Conservation (phyloP, 805 yeast species). For the Suhomyces kilbournensis region DNA sequence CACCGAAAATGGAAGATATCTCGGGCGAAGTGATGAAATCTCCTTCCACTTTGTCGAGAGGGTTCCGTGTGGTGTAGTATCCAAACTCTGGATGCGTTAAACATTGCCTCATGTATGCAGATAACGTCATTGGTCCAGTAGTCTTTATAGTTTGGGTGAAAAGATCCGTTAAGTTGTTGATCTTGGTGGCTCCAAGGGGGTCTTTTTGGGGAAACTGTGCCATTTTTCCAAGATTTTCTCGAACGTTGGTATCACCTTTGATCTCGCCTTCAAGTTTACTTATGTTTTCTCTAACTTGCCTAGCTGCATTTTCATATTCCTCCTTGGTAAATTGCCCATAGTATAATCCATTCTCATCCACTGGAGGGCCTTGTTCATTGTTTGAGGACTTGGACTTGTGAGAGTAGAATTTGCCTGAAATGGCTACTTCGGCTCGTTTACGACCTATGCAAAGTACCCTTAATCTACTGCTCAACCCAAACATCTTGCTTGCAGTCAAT, state of each 20-base stretch:
- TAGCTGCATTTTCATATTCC: slow-evolving; percentile 40
- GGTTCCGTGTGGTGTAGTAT: slow-evolving; percentile 75
- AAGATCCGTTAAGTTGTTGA: slow-evolving; percentile 32
- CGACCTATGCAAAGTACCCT: not conserved
- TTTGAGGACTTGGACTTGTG: not conserved
- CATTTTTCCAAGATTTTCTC: slow-evolving; percentile 36
- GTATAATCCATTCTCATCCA: slow-evolving; percentile 27
- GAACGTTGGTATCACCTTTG: slow-evolving; percentile 33
- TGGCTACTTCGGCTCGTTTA: not conserved
- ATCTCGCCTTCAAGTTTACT: slow-evolving; percentile 31
- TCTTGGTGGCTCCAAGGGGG: slow-evolving; percentile 11
- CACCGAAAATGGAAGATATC: slow-evolving; percentile 84
- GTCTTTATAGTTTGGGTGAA: slow-evolving; percentile 52
- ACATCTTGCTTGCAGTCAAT: not conserved
- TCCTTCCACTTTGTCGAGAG: slow-evolving; percentile 58
- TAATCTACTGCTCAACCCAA: not conserved
- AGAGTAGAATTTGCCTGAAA: not conserved
- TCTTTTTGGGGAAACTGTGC: slow-evolving; percentile 32
- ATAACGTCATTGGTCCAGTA: slow-evolving; percentile 73
- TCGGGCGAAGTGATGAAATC: slow-evolving; percentile 87
- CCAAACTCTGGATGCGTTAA: slow-evolving; percentile 75
- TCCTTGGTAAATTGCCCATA: slow-evolving; percentile 35
- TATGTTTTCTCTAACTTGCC: slow-evolving; percentile 30
- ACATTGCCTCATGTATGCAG: slow-evolving; percentile 78
- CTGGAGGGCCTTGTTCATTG: slow-evolving; percentile 8